Percentiles rank a stretch among this genome's conserved stretches.
Conservation (phyloP, 257 asterid genomes). For the Petunia axillaris region DNA sequence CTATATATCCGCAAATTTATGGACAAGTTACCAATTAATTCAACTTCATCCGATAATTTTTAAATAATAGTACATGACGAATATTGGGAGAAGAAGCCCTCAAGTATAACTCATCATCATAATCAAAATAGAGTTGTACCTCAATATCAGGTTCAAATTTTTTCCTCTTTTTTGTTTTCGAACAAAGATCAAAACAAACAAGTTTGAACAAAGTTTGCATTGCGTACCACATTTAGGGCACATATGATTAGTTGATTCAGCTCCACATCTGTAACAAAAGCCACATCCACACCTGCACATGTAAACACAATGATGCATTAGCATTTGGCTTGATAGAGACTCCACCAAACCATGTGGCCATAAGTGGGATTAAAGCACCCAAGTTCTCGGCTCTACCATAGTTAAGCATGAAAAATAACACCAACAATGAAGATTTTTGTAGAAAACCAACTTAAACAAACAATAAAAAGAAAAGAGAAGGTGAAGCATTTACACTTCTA, state of each 20-base stretch:
- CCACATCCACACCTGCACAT: slow-evolving; percentile 14
- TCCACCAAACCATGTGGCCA: not conserved
- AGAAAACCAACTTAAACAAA: too few species aligned
- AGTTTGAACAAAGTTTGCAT: not conserved
- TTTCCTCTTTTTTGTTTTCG: not conserved
- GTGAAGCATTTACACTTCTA: too few species aligned
- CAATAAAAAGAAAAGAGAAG: too few species aligned
- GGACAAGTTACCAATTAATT: not conserved
- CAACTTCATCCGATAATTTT: not conserved
- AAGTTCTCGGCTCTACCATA: too few species aligned
- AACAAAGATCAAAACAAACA: not conserved
- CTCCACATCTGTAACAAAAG: slow-evolving; percentile 26
- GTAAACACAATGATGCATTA: not conserved
- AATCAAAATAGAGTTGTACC: not conserved
- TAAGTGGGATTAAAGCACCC: not conserved
- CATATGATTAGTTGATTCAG: not conserved
- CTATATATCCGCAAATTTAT: too few species aligned
- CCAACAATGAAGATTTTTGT: too few species aligned
- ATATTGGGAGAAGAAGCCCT: not conserved
- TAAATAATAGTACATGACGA: not conserved
- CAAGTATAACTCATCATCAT: not conserved
- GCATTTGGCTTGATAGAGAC: not conserved
- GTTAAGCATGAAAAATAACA: too few species aligned
- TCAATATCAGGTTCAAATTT: not conserved
- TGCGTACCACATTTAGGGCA: slow-evolving; percentile 1